A percentile compares a stretch with the other conserved stretches of the same genome.
These are phyloP conservation scores for Sonneratia caseolaris DNA, from an alignment of 345 rosid species.

Conservation along the genomic window DNA sequence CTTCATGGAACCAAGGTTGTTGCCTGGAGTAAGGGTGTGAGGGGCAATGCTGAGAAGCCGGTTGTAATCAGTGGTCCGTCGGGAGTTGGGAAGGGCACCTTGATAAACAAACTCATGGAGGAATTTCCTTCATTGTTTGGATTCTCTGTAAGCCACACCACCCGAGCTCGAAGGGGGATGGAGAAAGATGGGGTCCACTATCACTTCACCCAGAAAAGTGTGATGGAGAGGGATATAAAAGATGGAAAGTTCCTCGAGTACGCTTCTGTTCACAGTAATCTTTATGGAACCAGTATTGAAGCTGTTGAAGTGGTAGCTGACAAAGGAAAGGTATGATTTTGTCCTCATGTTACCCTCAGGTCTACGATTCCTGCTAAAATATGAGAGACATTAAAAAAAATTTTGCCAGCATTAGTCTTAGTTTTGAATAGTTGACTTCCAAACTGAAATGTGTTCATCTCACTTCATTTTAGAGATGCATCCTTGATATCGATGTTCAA, in stretches of 20 bases:
- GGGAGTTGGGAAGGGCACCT: conserved; percentile 90
- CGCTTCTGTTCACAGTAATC: conserved; percentile 83
- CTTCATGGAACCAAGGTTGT: conserved; percentile 46
- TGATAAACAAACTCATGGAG: conserved; percentile 61
- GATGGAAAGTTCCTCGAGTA: conserved; percentile 86
- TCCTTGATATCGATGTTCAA: conserved; percentile 98
- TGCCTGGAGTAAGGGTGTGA: conserved; percentile 82
- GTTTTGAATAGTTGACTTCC: not conserved
- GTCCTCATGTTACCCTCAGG: not conserved
- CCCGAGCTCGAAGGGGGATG: conserved; percentile 58
- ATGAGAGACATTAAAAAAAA: not conserved
- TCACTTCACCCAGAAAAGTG: conserved; percentile 61
- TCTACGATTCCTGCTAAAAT: not conserved
- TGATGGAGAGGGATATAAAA: conserved; percentile 73
- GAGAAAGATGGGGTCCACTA: conserved; percentile 67
- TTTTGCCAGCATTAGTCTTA: not conserved
- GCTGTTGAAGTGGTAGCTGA: conserved; percentile 86
- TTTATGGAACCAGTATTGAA: conserved; percentile 89
- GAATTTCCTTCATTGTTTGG: conserved; percentile 82
- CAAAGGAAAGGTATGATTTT: conserved; percentile 62
- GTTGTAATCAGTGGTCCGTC: conserved; percentile 88
- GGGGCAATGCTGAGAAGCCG: conserved; percentile 55
- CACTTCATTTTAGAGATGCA: conserved; percentile 56
- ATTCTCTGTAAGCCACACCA: conserved; percentile 86
- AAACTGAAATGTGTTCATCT: not conserved